Percentiles rank a stretch among this genome's conserved stretches.
Evolutionary conservation across 345 rosid genomes (phyloP).

Genomic region (Balakata baccata): DNA sequence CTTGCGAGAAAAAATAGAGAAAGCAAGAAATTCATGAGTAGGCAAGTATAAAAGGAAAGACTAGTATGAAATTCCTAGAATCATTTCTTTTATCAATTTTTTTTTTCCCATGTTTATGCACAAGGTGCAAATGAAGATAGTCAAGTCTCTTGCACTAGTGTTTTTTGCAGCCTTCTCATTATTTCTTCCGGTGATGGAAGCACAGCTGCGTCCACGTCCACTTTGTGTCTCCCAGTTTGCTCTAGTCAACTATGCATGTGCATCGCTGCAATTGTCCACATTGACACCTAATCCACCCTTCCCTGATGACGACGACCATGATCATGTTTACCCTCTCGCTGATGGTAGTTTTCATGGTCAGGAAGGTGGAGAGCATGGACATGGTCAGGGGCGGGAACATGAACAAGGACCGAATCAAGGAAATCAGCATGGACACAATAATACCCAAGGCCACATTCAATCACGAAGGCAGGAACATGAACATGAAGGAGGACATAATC

Average conservation of each 20-base stretch:
- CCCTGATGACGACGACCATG: slow-evolving; percentile 8
- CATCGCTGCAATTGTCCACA: slow-evolving; percentile 33
- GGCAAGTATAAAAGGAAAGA: slow-evolving; percentile 23
- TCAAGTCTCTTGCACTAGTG: neutral
- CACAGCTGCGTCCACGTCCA: slow-evolving; percentile 35
- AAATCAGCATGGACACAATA: neutral
- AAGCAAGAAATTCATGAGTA: slow-evolving; percentile 22
- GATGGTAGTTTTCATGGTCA: neutral
- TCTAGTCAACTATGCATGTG: slow-evolving; percentile 65
- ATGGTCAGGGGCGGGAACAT: neutral
- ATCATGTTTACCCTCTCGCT: neutral
- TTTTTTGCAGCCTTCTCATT: slow-evolving; percentile 13
- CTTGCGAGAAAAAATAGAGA: slow-evolving; percentile 9
- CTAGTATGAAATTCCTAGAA: neutral
- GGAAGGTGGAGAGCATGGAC: neutral
- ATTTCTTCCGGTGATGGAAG: slow-evolving; percentile 10
- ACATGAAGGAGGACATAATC: neutral
- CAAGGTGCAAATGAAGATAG: slow-evolving; percentile 24
- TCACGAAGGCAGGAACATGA: neutral
- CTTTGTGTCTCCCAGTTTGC: slow-evolving; percentile 68
- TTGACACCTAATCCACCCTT: slow-evolving; percentile 19
- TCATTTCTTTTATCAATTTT: neutral
- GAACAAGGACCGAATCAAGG: neutral
- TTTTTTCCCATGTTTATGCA: neutral
- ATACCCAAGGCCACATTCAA: neutral